Evolutionary conservation across 768 basidiomycete species (phyloP), one percentile per base, ranked within the genome.

Genomic region (Suillus subalutaceus): DNA sequence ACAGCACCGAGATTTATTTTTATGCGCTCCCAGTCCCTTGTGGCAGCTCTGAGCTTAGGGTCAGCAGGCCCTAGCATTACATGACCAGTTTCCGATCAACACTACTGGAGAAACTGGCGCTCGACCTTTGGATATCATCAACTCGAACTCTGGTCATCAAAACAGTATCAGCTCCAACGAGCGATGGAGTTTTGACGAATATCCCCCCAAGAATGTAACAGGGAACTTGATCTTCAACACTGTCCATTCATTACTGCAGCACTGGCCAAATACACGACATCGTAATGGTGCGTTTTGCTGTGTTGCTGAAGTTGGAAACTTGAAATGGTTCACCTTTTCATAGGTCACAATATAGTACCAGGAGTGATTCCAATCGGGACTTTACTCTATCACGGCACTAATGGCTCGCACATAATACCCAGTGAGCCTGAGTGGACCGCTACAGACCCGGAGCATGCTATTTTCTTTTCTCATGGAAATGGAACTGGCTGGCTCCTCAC

Each of bases 261-360:
- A 76, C 38, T 81, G 79, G 79, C 76, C 79, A 2, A 81, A 81
- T 65, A 78, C 77, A 7, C 72, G 77, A 8, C 75, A 75, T 60
- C 75, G 76, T 23, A 78, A 79, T 68, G 78, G 79, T 72, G 13
- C 35, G 63, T 5, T 38, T 64, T 4, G 18, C 43, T 44, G n/a
- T 41, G 23, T 23, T 57, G 16, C 56, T 30, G 61, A 43, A 2
- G 26, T 6, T 9, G 50, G 6, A 52, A 50, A n/a, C n/a, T n/a
- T n/a, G n/a, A n/a, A 26, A 26, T 1, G 13, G 1, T 50, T 50
- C 23, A 50, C 2, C 46, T 58, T 43, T 40, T 23, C n/a, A 32
- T 15, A 77, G 73, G 75, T 0, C 77, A 78, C 41, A 74, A 48
- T 53, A 67, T 79, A 15, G 72, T 81, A 12, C 78, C 78, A 2